Evolutionary conservation across 371 early-diverging fungal species (phyloP), one percentile per base, ranked within the genome.

Genomic region (Mucor indicus): DNA sequence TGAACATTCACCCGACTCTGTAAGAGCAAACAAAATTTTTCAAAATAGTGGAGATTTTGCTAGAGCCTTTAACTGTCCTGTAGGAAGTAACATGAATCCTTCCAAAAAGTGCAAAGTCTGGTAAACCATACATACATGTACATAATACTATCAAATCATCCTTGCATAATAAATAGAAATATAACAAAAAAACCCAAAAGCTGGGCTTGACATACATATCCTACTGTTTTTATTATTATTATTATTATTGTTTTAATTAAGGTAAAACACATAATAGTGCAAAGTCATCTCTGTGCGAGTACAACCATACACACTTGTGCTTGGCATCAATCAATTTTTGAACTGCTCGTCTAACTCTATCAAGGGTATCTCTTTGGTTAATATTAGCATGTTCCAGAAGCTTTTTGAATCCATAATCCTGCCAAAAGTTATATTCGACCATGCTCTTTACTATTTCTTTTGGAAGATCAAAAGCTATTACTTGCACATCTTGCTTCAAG

Each of bases 281-380:
- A 49, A 53, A 79, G 33, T 89, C 86, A 58, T 84, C 86, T 40
- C 80, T 77, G 48, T 81, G 77, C 0, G 87, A 81, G 60, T 87
- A 87, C 11, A 89, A 65, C 89, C 89, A 89, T 6, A 87, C 78
- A 49, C 77, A 80, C 44, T 62, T 71, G 24, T 75, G 77, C 20
- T 77, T 77, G n/a, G 76, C 69, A 36, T 77, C 68, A 31, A 82
- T 77, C 4, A 78, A 52, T 54, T 84, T 79, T 35, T 80, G 78
- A 16, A 83, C 75, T 4, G 79, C 75, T 43, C 81, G 78, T 47
- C 80, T 77, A 0, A 83, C 80, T 24, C 85, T 70, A 39, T 27
- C 48, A 9, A 76, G 50, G 31, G 66, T 71, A 55, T 70, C 73
- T 49, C 60, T 57, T 36, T 70, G 72, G 30, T 42, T 55, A 23